Evolutionary conservation across 192 early-diverging fungal genomes (phyloP).

Genomic region (Entomortierella chlamydospora): DNA sequence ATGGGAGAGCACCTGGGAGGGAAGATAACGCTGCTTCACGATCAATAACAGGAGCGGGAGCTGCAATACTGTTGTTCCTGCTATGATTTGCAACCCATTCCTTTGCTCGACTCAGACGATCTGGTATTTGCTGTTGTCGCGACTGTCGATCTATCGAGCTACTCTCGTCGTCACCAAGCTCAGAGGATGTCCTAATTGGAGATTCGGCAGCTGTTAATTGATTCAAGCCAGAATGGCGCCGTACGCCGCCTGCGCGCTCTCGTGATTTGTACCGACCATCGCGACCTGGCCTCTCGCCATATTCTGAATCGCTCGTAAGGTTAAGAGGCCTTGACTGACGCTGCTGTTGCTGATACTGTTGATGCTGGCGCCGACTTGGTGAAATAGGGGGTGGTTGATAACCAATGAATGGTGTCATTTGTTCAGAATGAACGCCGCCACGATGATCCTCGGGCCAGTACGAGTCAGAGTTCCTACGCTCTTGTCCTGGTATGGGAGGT

Average conservation of each 20-base stretch:
- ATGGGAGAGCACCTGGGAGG: constrained; percentile 20
- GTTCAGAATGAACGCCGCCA: constrained; percentile 4
- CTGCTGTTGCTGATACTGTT: constrained; percentile 15
- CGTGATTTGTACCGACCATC: constrained; percentile 8
- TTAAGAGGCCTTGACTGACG: constrained; percentile 9
- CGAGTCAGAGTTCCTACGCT: constrained; percentile 1
- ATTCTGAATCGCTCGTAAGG: constrained; percentile 16
- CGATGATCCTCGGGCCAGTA: constrained; percentile 21
- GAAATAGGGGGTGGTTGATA: constrained; percentile 24
- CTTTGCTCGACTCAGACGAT: constrained; percentile 43
- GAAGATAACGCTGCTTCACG: constrained; percentile 6
- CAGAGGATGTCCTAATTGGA: constrained; percentile 6
- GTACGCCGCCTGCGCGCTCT: constrained; percentile 19
- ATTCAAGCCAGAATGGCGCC: constrained; percentile 23
- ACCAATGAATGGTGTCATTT: constrained; percentile 25
- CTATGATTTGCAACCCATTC: constrained; percentile 48
- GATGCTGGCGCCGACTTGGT: constrained; percentile 8
- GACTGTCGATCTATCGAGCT: not conserved
- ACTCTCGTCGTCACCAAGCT: constrained; percentile 21
- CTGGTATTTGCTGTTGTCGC: not conserved
- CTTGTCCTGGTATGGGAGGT: constrained; percentile 20
- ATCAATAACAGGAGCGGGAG: not conserved
- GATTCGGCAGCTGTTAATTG: constrained; percentile 15
- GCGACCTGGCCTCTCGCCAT: constrained; percentile 1
- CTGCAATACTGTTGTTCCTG: constrained; percentile 29